Percentiles rank a stretch among this genome's conserved stretches.
Conservation (phyloP, 148 eudicot genomes). For the Rhododendron henanense region DNA sequence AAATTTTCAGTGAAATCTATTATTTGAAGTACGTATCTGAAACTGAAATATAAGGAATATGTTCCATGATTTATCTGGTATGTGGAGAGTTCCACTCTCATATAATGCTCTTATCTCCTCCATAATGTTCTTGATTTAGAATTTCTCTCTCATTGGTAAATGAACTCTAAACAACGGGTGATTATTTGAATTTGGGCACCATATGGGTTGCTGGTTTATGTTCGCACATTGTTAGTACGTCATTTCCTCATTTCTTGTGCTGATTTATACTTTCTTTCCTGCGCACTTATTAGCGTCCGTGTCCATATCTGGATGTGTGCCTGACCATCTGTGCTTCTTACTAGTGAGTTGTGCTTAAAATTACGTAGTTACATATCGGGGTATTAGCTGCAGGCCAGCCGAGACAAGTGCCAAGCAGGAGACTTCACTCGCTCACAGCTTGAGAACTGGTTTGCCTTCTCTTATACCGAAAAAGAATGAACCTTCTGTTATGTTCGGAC, state of each 20-base stretch:
- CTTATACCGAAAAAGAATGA: conserved; percentile 31
- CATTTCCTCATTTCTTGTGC: neutral
- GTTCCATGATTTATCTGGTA: neutral
- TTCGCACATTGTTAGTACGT: neutral
- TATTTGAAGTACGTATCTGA: too few relatives aligned
- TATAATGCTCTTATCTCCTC: neutral
- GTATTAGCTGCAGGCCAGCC: conserved; percentile 23
- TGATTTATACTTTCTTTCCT: neutral
- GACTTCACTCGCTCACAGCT: conserved; percentile 21
- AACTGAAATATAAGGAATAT: neutral
- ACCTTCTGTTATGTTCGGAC: conserved; percentile 41
- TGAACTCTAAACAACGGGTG: neutral
- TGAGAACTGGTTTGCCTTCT: conserved; percentile 32
- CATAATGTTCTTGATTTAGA: neutral
- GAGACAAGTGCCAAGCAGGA: conserved; percentile 30
- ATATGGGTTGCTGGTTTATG: neutral
- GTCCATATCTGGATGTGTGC: neutral
- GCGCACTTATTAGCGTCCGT: neutral
- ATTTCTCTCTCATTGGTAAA: neutral
- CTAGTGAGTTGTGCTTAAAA: neutral
- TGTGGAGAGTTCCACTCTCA: neutral
- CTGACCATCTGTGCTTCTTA: neutral
- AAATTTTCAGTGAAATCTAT: neutral
- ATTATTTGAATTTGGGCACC: neutral
- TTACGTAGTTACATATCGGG: neutral